These are phyloP conservation scores for Phoenix dactylifera DNA, from an alignment of 176 grass and related monocot genomes.

Conservation along the genomic window DNA sequence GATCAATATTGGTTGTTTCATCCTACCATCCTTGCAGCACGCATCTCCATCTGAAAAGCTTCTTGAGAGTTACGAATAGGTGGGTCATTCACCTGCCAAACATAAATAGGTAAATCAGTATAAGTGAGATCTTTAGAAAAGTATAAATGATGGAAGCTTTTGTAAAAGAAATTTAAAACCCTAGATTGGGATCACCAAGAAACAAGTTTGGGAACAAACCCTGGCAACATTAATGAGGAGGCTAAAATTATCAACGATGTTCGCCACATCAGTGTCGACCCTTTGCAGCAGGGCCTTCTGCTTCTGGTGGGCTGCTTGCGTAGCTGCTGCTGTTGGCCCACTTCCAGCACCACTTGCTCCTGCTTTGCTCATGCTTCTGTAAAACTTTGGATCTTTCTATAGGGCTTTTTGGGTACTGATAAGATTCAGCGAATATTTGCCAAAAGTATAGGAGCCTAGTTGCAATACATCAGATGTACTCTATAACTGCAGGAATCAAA, in stretches of 20 bases:
- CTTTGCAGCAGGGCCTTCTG: conserved; percentile 70
- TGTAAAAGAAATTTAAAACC: not conserved
- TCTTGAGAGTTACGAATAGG: conserved; percentile 62
- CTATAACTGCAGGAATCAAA: too few species aligned
- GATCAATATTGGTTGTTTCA: too few species aligned
- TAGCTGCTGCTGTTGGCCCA: conserved; percentile 57
- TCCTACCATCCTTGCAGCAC: conserved; percentile 28
- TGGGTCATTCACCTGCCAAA: conserved; percentile 63
- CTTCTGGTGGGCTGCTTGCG: conserved; percentile 57
- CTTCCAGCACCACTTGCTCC: conserved; percentile 19
- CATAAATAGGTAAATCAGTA: not conserved
- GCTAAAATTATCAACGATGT: conserved; percentile 75
- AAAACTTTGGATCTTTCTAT: too few species aligned
- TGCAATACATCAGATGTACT: too few species aligned
- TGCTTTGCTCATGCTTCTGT: conserved; percentile 3
- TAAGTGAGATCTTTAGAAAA: too few species aligned
- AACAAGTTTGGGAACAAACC: conserved; percentile 22
- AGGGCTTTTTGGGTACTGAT: too few species aligned
- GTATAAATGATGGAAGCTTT: not conserved
- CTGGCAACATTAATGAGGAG: conserved; percentile 54
- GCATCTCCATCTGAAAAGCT: conserved; percentile 67
- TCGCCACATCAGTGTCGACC: conserved; percentile 50
- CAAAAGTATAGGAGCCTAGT: too few species aligned
- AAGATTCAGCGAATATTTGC: too few species aligned
- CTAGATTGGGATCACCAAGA: not conserved